Percentiles rank a stretch among this genome's conserved stretches.
phyloP scores from a whole-genome alignment of 2,329 filamentous ascomycete genomes.

The Rutstroemia sp. region DNA sequence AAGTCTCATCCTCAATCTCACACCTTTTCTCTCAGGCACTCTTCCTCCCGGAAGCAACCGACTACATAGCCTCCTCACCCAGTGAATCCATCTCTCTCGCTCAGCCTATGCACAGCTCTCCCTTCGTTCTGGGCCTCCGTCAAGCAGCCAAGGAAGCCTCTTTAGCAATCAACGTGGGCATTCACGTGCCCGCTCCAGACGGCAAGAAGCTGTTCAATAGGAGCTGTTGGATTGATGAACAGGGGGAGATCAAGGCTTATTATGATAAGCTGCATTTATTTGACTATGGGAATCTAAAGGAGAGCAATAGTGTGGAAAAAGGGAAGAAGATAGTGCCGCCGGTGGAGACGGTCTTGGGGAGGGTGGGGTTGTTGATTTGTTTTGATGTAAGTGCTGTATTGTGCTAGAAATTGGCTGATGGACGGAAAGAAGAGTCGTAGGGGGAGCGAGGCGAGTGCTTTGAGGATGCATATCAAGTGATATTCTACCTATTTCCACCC shows the following conservation, averaged over 20 bases:
- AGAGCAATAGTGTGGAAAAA: slow-evolving; percentile 60
- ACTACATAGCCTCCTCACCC: slow-evolving; percentile 60
- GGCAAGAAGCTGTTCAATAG: slow-evolving; percentile 50
- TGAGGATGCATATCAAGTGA: too few relatives aligned
- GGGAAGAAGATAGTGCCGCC: slow-evolving; percentile 59
- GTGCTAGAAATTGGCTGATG: too few relatives aligned
- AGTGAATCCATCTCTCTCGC: slow-evolving; percentile 65
- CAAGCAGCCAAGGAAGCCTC: slow-evolving; percentile 54
- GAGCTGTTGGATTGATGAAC: slow-evolving; percentile 57
- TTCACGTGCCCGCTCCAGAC: slow-evolving; percentile 62
- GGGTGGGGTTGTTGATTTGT: slow-evolving; percentile 75
- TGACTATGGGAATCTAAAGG: slow-evolving; percentile 58
- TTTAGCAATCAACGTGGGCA: slow-evolving; percentile 75
- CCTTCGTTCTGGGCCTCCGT: slow-evolving; percentile 71
- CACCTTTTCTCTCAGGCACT: slow-evolving; percentile 47
- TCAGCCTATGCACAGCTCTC: slow-evolving; percentile 54
- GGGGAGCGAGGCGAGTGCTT: neutral
- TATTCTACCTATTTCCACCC: too few relatives aligned
- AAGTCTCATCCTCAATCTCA: neutral
- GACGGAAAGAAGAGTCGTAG: neutral
- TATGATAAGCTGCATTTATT: slow-evolving; percentile 94
- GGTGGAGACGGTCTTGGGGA: slow-evolving; percentile 66
- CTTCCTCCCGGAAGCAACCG: slow-evolving; percentile 78
- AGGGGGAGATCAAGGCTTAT: slow-evolving; percentile 47
- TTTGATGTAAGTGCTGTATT: slow-evolving; percentile 57